Conservation (phyloP, 768 basidiomycete species). For the Cubamyces sp. region DNA sequence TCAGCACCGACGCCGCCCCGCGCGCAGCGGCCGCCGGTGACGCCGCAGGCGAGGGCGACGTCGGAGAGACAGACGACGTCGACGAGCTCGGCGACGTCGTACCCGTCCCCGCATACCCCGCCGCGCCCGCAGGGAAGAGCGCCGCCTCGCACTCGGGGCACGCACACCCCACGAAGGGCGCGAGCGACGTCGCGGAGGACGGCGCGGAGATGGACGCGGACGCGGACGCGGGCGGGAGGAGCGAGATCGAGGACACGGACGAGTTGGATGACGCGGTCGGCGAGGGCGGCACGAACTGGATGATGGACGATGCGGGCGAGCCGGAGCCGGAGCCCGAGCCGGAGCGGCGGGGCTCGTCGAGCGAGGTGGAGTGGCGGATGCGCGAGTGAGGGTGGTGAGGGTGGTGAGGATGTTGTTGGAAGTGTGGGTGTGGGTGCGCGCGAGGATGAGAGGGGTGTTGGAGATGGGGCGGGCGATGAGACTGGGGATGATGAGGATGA, state of each 20-base stretch:
- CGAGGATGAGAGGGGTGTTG: background rate
- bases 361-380: background rate
- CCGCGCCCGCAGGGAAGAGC: background rate
- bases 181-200: background rate
- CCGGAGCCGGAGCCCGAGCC: background rate
- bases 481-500: background rate
- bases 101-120: no score
- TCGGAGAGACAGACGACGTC: no score
- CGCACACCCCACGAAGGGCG: background rate
- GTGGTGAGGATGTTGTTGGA: background rate
- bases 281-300: slow-evolving; percentile 19
- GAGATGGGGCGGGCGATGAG: background rate
- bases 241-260: slow-evolving; percentile 19
- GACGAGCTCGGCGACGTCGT: no score
- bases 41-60: no score
- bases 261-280: slow-evolving; percentile 17
- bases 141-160: slow-evolving; percentile 5
- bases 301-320: slow-evolving; percentile 16
- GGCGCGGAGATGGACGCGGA: background rate
- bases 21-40: no score
- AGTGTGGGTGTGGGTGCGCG: no score
- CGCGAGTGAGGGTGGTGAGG: background rate
- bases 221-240: slow-evolving; percentile 8
- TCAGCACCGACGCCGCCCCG: no score
- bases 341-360: background rate